Base-by-base conservation (phyloP, 768 basidiomycete genomes). In the Auriscalpium microsporum region DNA sequence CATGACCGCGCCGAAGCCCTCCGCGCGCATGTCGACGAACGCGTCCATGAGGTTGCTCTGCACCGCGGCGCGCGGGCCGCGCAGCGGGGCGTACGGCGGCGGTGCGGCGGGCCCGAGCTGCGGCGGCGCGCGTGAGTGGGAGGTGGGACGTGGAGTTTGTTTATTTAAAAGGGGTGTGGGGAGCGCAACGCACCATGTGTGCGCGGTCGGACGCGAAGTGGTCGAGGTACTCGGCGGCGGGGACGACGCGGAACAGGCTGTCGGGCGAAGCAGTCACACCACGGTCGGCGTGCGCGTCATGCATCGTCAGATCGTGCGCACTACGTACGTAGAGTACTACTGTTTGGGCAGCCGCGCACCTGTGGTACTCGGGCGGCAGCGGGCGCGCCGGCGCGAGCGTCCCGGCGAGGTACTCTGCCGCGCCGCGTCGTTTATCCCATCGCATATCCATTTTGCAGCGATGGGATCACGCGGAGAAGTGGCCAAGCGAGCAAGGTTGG, bases 121-220 rank as follows among this genome's bases (percentile, higher is more conserved):
- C 17, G 10, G 8, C 10, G n/a, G n/a, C n/a, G n/a, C n/a, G n/a
- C n/a, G n/a, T n/a, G n/a, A n/a, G n/a, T n/a, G n/a, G n/a, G n/a
- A n/a, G n/a, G n/a, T n/a, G n/a, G n/a, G n/a, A n/a, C n/a, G n/a
- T n/a, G n/a, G n/a, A n/a, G n/a, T n/a, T n/a, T n/a, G n/a, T n/a
- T n/a, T n/a, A n/a, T n/a, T n/a, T n/a, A n/a, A n/a, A n/a, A n/a
- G n/a, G n/a, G n/a, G n/a, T n/a, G n/a, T n/a, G n/a, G n/a, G n/a
- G n/a, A n/a, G n/a, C n/a, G n/a, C n/a, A n/a, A n/a, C n/a, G 64
- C 59, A 84, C 84, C 86, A 89, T 88, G 67, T 88, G 86, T 53
- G 85, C 84, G 63, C 86, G 73, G 66, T 89, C 84, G 17, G 86
- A 87, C 10, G 85, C 83, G 70, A 89, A 87, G 62, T 79, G 63